Conservation (phyloP, 78 protist genomes). For the Tieghemostelium lacteum region DNA sequence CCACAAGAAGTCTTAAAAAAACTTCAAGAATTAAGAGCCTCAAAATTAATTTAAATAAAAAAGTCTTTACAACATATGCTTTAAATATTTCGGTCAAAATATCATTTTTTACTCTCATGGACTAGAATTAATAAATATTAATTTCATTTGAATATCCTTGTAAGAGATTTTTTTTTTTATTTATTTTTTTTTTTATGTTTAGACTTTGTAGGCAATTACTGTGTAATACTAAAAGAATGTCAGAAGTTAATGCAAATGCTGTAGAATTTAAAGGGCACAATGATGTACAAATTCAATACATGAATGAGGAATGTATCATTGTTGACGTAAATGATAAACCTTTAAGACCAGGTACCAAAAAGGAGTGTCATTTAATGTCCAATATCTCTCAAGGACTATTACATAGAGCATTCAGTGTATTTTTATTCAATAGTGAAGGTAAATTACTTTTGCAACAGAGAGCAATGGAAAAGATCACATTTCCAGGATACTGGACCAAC, state of each 20-base stretch:
- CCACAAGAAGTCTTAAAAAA: constrained; percentile 91
- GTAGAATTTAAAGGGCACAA: constrained; percentile 64
- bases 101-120: no score
- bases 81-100: no score
- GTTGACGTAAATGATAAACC: constrained; percentile 87
- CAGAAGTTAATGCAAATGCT: no score
- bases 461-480: constrained; percentile 89
- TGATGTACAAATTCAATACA: constrained; percentile 70
- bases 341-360: constrained; percentile 86
- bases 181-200: no score
- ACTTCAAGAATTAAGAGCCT: constrained; percentile 91
- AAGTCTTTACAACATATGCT: no score
- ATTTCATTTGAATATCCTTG: no score
- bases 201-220: no score
- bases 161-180: no score
- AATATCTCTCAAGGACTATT: constrained; percentile 80
- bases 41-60: no score
- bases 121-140: no score
- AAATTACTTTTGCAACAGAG: constrained; percentile 91
- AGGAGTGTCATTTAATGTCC: constrained; percentile 85
- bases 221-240: no score
- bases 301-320: constrained; percentile 88
- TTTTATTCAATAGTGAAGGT: constrained; percentile 85
- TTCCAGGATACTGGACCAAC: constrained; percentile 94
- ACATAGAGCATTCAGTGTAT: constrained; percentile 94